phyloP scores from a whole-genome alignment of 495 filamentous ascomycete genomes.

The Hyphodiscus hymeniophilus region DNA sequence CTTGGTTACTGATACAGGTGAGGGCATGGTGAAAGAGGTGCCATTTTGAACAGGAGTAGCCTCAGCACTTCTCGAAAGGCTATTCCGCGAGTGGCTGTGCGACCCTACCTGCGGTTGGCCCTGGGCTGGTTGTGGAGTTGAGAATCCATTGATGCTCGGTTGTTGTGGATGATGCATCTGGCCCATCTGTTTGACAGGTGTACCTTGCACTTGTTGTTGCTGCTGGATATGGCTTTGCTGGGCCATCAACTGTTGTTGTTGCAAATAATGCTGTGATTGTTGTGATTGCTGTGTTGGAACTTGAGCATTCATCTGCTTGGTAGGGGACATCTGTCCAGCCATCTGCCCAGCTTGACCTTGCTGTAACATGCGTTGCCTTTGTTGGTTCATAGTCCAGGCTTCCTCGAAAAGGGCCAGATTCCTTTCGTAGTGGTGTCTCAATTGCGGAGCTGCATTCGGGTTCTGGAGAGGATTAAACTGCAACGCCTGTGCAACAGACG shows the following conservation, averaged over 20 bases:
- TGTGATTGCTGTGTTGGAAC: constrained; percentile 28
- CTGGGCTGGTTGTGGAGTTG: constrained; percentile 33
- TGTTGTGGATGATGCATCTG: constrained; percentile 38
- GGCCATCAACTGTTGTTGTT: constrained; percentile 38
- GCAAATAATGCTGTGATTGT: constrained; percentile 29
- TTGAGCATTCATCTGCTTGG: constrained; percentile 33
- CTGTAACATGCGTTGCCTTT: constrained; percentile 39
- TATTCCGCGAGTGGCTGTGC: constrained; percentile 19
- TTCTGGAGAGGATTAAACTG: constrained; percentile 58
- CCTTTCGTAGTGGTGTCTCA: constrained; percentile 63
- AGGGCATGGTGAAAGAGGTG: constrained; percentile 17
- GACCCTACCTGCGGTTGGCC: constrained; percentile 21
- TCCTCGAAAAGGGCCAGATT: constrained; percentile 70
- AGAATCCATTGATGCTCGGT: constrained; percentile 39
- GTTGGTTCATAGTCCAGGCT: constrained; percentile 52
- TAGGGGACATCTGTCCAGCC: constrained; percentile 5
- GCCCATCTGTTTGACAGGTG: constrained; percentile 43
- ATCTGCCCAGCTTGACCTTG: constrained; percentile 47
- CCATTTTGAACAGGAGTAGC: constrained; percentile 22
- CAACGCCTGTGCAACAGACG: constrained; percentile 56
- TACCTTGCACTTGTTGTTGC: constrained; percentile 28
- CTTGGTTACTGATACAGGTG: constrained; percentile 17
- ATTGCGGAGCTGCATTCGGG: constrained; percentile 54
- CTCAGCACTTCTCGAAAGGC: constrained; percentile 17
- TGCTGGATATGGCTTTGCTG: constrained; percentile 26